Conservation (phyloP, 192 early-diverging fungal species). For the Podila epigama region DNA sequence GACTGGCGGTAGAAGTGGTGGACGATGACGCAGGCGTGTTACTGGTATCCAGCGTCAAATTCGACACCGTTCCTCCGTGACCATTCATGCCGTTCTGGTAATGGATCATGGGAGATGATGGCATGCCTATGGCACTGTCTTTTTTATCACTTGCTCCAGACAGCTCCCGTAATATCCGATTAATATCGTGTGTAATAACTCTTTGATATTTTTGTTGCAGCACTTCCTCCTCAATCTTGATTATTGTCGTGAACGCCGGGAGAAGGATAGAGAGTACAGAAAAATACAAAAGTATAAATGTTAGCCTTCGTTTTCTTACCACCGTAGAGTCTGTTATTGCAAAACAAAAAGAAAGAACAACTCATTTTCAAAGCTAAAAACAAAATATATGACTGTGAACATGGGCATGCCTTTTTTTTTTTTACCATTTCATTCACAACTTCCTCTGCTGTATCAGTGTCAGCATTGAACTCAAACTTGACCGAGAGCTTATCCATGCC, state of each 20-base stretch:
- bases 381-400: not conserved
- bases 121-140: slow-evolving; percentile 62
- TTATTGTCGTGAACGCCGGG: too few relatives aligned
- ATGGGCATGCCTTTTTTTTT: not conserved
- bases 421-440: slow-evolving; percentile 83
- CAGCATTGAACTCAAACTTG: slow-evolving; percentile 85
- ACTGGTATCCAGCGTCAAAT: slow-evolving; percentile 15
- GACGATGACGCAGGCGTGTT: not conserved
- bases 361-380: not conserved
- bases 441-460: slow-evolving; percentile 79
- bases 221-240: slow-evolving; percentile 82
- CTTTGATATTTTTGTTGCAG: slow-evolving; percentile 75
- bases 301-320: not conserved
- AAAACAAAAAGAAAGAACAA: not conserved
- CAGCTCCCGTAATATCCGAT: slow-evolving; percentile 81
- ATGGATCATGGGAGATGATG: slow-evolving; percentile 34
- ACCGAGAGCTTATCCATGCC: slow-evolving; percentile 82
- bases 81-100: slow-evolving; percentile 2
- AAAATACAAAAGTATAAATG: not conserved
- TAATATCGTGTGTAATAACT: slow-evolving; percentile 83
- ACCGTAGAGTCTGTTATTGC: not conserved
- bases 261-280: too few relatives aligned
- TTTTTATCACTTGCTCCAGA: slow-evolving; percentile 64
- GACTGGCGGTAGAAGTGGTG: not conserved
- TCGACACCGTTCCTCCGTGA: slow-evolving; percentile 5